Conservation (phyloP, 257 asterid species). For the Solanum phureja region DNA sequence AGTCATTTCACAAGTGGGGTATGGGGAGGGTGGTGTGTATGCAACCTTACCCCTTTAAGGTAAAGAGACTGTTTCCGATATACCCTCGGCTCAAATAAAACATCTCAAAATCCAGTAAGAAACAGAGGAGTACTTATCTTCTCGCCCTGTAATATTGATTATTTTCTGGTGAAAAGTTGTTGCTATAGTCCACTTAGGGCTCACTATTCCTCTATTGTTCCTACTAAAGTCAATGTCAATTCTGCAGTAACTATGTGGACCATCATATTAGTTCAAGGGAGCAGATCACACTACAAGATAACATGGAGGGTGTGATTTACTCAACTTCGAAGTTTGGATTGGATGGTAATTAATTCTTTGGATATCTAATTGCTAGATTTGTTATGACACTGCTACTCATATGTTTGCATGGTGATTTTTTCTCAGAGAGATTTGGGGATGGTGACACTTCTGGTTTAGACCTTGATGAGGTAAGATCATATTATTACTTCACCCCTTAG, state of each 20-base stretch:
- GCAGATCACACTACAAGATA: slow-evolving; percentile 96
- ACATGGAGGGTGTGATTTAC: slow-evolving; percentile 69
- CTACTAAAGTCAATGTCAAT: not conserved
- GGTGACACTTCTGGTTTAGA: slow-evolving; percentile 90
- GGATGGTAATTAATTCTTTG: slow-evolving; percentile 63
- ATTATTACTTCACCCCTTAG: not conserved
- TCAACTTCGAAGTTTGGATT: slow-evolving; percentile 90
- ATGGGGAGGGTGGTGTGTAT: not conserved
- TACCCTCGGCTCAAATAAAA: not conserved
- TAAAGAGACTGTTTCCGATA: not conserved
- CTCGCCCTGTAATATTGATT: not conserved
- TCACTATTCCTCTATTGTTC: not conserved
- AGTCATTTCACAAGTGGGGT: not conserved
- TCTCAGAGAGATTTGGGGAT: slow-evolving; percentile 95
- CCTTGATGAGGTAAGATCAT: slow-evolving; percentile 74
- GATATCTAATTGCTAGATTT: not conserved
- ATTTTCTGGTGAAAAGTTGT: not conserved
- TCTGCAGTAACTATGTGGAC: slow-evolving; percentile 85
- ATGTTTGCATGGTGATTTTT: not conserved
- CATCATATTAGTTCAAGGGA: slow-evolving; percentile 97
- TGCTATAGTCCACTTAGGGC: not conserved
- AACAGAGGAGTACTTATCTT: not conserved
- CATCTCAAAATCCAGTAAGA: not conserved
- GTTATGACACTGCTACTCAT: slow-evolving; percentile 8
- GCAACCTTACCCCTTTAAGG: not conserved